Percentiles rank a stretch among this genome's conserved stretches.
These are phyloP conservation scores for Taxillus chinensis DNA, from an alignment of 164 flowering plant species.

Conservation along the genomic window DNA sequence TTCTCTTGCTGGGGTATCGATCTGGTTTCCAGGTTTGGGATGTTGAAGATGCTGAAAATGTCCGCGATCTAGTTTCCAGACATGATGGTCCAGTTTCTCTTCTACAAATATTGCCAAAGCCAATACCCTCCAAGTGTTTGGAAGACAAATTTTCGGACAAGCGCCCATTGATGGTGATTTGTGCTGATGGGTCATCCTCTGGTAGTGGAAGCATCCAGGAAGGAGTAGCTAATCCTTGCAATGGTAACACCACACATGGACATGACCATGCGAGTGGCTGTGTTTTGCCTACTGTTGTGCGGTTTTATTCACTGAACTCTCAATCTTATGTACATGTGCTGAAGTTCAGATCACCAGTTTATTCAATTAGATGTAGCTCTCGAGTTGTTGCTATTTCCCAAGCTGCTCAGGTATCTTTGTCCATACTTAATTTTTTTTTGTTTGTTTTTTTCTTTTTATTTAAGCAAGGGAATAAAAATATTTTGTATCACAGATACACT, in stretches of 20 bases:
- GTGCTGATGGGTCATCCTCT: constrained; percentile 40
- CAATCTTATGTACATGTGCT: constrained; percentile 58
- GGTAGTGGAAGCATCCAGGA: constrained; percentile 26
- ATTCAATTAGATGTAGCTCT: constrained; percentile 68
- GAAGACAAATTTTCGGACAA: constrained; percentile 47
- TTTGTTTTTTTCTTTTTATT: not conserved
- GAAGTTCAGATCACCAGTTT: constrained; percentile 60
- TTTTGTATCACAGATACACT: constrained; percentile 52
- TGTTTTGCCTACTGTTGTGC: constrained; percentile 40
- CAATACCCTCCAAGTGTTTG: constrained; percentile 25
- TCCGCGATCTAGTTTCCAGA: constrained; percentile 50
- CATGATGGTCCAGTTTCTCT: constrained; percentile 68
- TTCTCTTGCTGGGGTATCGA: constrained; percentile 59
- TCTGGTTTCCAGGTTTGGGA: constrained; percentile 91
- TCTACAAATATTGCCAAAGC: constrained; percentile 61
- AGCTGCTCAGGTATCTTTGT: constrained; percentile 53
- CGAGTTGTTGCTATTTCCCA: constrained; percentile 63
- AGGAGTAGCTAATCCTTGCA: constrained; percentile 19
- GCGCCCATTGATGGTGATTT: constrained; percentile 56
- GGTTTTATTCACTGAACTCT: constrained; percentile 63
- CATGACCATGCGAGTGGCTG: constrained; percentile 29
- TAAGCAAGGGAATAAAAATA: not conserved
- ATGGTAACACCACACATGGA: constrained; percentile 20
- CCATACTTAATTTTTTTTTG: not conserved
- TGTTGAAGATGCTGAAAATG: constrained; percentile 69